Conservation (phyloP, 225 moss, liverwort and hornwort genomes). For the Asterella californica region DNA sequence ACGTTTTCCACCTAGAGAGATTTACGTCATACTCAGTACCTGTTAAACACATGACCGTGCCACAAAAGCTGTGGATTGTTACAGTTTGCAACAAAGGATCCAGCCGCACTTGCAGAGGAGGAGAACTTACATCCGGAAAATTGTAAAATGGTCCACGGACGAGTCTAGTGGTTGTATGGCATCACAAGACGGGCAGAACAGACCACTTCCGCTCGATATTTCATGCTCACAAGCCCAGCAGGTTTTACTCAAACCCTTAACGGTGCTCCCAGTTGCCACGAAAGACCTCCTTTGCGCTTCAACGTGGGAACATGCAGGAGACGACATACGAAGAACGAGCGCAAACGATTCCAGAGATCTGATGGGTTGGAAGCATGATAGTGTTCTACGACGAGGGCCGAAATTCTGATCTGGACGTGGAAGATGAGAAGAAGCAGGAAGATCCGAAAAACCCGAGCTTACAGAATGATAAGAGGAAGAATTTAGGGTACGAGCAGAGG, state of each 20-base stretch:
- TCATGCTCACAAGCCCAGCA: constrained; percentile 40
- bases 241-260: neutral
- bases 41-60: neutral
- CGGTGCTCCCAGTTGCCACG: neutral
- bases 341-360: neutral
- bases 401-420: neutral
- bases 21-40: neutral
- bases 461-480: neutral
- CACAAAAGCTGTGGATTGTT: neutral
- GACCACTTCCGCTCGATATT: constrained; percentile 8
- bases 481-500: neutral
- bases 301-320: neutral
- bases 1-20: neutral
- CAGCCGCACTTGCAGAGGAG: neutral
- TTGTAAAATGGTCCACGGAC: constrained; percentile 62
- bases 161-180: constrained; percentile 58
- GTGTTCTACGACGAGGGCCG: neutral
- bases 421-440: neutral
- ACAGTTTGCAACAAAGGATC: neutral
- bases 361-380: neutral
- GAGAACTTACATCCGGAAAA: constrained; percentile 65
- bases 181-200: constrained; percentile 38
- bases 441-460: neutral
- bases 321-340: neutral
- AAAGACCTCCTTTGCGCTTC: neutral